Evolutionary conservation across 768 basidiomycete genomes (phyloP).

Genomic region (Kwoniella botswanensis): DNA sequence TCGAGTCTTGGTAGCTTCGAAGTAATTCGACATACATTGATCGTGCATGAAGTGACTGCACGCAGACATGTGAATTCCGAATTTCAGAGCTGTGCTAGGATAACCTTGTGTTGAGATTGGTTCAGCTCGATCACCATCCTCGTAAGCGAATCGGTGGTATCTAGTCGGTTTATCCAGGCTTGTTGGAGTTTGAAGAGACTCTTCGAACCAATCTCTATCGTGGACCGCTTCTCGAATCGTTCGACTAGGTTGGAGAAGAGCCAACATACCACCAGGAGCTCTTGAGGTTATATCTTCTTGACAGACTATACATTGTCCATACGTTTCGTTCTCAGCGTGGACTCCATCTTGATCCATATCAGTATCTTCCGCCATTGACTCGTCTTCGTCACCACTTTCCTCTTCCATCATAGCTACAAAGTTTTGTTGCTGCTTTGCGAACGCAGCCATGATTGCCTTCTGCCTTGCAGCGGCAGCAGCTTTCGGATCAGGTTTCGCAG

Average conservation of each 20-base stretch:
- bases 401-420: slow-evolving; percentile 72
- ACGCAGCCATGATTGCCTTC: slow-evolving; percentile 91
- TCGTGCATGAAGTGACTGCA: slow-evolving; percentile 98
- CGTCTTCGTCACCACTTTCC: slow-evolving; percentile 64
- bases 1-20: slow-evolving; percentile 79
- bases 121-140: slow-evolving; percentile 30
- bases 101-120: slow-evolving; percentile 51
- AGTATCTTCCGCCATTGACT: slow-evolving; percentile 66
- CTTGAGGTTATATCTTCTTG: slow-evolving; percentile 83
- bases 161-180: slow-evolving; percentile 68
- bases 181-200: slow-evolving; percentile 68
- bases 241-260: slow-evolving; percentile 84
- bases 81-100: slow-evolving; percentile 67
- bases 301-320: slow-evolving; percentile 96
- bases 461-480: slow-evolving; percentile 63
- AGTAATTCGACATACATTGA: slow-evolving; percentile 90
- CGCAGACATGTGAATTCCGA: slow-evolving; percentile 83
- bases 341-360: slow-evolving; percentile 60
- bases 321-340: slow-evolving; percentile 62
- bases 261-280: slow-evolving; percentile 81
- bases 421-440: slow-evolving; percentile 78
- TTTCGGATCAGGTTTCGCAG: slow-evolving; percentile 26
- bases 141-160: slow-evolving; percentile 37
- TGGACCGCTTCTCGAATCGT: slow-evolving; percentile 75
- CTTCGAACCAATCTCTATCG: slow-evolving; percentile 67